Percentiles rank a stretch among this genome's conserved stretches.
Evolutionary conservation across 352 stramenopile species (phyloP).

Genomic region (Pythium sukuiense): DNA sequence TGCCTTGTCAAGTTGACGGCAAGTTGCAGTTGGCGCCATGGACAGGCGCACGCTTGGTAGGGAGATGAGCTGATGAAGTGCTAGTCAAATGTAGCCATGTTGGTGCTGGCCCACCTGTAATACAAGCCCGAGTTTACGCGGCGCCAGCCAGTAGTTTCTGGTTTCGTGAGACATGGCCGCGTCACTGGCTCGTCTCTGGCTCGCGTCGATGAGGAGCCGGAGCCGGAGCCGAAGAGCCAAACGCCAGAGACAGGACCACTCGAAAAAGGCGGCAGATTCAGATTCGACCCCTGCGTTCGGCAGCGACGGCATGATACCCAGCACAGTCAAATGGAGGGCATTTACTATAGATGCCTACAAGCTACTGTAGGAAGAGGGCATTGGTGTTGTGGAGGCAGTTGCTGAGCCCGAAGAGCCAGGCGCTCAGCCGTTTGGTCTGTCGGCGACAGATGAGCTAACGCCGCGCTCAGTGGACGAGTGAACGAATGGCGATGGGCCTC

Average conservation of each 20-base stretch:
- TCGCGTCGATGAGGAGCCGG: neutral
- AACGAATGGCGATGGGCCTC: neutral
- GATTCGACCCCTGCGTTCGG: no score
- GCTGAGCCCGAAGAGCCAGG: no score
- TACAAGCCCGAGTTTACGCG: neutral
- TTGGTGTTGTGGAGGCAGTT: no score
- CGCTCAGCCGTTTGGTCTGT: no score
- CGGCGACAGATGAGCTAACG: neutral
- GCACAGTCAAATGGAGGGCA: neutral
- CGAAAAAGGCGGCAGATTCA: constrained; percentile 3
- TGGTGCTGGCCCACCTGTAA: neutral
- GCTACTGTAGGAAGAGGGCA: no score
- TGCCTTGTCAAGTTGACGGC: neutral
- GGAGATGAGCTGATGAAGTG: neutral
- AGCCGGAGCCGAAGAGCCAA: neutral
- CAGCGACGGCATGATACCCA: no score
- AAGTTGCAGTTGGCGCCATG: constrained; percentile 16
- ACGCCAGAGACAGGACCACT: constrained; percentile 2
- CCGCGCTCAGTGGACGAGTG: neutral
- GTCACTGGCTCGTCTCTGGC: neutral
- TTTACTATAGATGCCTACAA: no score
- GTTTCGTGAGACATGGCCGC: constrained; percentile 10
- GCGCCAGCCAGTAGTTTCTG: constrained; percentile 6
- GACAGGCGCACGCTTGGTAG: constrained; percentile 2
- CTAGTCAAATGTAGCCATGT: constrained; percentile 9